Percentiles rank a stretch among this genome's conserved stretches.
Conservation (phyloP, 495 filamentous ascomycete genomes). For the Lineolata rhizophorae region DNA sequence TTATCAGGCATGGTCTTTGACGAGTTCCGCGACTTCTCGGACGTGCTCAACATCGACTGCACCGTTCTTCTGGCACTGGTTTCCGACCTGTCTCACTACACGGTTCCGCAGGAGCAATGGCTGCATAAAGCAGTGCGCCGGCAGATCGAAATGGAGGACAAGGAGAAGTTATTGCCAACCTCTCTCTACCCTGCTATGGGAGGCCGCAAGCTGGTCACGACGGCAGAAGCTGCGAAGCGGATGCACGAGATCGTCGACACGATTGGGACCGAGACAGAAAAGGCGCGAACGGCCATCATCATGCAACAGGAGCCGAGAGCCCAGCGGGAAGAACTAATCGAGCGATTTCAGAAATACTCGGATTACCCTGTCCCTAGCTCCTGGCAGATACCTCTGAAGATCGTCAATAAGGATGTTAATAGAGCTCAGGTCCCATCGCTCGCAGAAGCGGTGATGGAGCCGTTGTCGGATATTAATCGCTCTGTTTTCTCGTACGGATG, state of each 20-base stretch:
- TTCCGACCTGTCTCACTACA: slow-evolving; percentile 45
- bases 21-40: slow-evolving; percentile 22
- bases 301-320: slow-evolving; percentile 19
- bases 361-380: slow-evolving; percentile 26
- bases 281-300: slow-evolving; percentile 25
- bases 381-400: slow-evolving; percentile 28
- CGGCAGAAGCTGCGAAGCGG: slow-evolving; percentile 33
- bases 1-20: not conserved
- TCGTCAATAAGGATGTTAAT: slow-evolving; percentile 16
- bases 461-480: slow-evolving; percentile 37
- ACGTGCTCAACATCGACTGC: slow-evolving; percentile 49
- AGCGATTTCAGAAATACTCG: slow-evolving; percentile 25
- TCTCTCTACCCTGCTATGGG: slow-evolving; percentile 42
- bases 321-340: slow-evolving; percentile 11
- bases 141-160: slow-evolving; percentile 43
- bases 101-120: slow-evolving; percentile 20
- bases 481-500: slow-evolving; percentile 52
- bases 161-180: slow-evolving; percentile 33
- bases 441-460: slow-evolving; percentile 7
- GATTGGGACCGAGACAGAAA: slow-evolving; percentile 43
- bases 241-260: slow-evolving; percentile 46
- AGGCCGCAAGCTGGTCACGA: slow-evolving; percentile 29
- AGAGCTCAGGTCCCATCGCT: slow-evolving; percentile 6
- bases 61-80: slow-evolving; percentile 48
- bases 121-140: slow-evolving; percentile 32